Base-by-base conservation (phyloP, 805 yeast genomes). In the Starmerella cellae region DNA sequence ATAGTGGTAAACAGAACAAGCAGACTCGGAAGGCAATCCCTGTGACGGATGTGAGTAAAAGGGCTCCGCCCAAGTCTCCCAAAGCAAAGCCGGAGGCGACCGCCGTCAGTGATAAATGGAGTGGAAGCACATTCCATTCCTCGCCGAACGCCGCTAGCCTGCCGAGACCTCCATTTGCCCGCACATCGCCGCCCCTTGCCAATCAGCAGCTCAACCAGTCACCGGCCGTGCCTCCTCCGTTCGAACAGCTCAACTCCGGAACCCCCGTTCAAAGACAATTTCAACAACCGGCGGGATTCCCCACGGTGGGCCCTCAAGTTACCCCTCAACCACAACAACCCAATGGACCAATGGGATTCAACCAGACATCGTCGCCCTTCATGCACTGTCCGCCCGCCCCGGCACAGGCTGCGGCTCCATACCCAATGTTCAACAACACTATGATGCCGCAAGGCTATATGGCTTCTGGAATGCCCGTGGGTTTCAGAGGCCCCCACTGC, bases 101-200 rank as follows among this genome's bases (percentile, higher is more conserved):
- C n/a, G 17, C 10, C 20, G 11, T 8, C 24, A 37, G 24, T n/a
- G 43, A 29, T 22, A 43, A 42, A 33, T 48, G 36, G 39, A 43
- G 50, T 34, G 58, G 58, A 11, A 47, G 52, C 41, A 46, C 47
- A 18, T 54, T 54, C 50, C 47, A 53, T 35, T 37, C 44, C 13
- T 50, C 55, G n/a, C 58, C 58, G n/a, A 54, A 45, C 16, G 54
- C 56, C 4, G 43, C 50, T 18, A 35, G 52, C 22, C 43, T 55
- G 18, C 57, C 56, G 9, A 45, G 50, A 9, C 56, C 78, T 4
- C 44, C 50, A 14, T 51, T 51, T 42, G 32, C 38, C 14, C 37
- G 32, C 20, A 24, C 35, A 4, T 16, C 36, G 24, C 43, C 47
- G 23, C 20, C 32, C 11, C 11, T 13, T 13, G 28, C 13, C 28